phyloP scores from a whole-genome alignment of 306 rosid genomes.

The Arachis stenosperma region DNA sequence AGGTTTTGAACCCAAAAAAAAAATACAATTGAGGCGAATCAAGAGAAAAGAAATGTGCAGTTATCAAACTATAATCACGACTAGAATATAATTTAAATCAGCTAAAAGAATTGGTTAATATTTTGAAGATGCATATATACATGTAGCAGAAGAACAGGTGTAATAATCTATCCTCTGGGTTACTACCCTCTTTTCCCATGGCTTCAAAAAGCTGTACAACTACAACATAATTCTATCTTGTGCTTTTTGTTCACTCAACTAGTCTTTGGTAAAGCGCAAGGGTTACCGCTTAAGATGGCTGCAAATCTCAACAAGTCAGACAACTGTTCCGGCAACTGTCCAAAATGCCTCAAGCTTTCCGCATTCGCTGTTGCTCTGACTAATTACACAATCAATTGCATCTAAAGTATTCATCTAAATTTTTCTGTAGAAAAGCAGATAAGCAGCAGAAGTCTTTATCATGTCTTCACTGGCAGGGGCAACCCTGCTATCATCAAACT shows the following conservation, averaged over 20 bases:
- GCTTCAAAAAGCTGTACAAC: conserved; percentile 57
- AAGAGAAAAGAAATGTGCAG: conserved; percentile 15
- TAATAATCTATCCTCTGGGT: conserved; percentile 13
- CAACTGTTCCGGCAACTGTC: conserved; percentile 16
- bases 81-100: conserved; percentile 32
- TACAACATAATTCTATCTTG: conserved; percentile 34
- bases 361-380: conserved; percentile 10
- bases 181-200: conserved; percentile 37
- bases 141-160: conserved; percentile 23
- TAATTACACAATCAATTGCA: conserved; percentile 42
- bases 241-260: conserved; percentile 42
- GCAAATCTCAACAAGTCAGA: conserved; percentile 33
- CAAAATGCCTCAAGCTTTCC: conserved; percentile 40
- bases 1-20: no score
- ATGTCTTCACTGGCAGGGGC: conserved; percentile 45
- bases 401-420: conserved; percentile 47
- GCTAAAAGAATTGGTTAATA: conserved; percentile 39
- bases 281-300: conserved; percentile 3
- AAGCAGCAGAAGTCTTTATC: conserved; percentile 74
- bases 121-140: conserved; percentile 41
- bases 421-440: conserved; percentile 86
- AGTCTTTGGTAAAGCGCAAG: conserved; percentile 30
- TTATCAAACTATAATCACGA: conserved; percentile 13
- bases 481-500: conserved; percentile 81
- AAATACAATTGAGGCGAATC: not conserved